Conservation (phyloP, 192 early-diverging fungal genomes). For the Backusella tuberculispora region DNA sequence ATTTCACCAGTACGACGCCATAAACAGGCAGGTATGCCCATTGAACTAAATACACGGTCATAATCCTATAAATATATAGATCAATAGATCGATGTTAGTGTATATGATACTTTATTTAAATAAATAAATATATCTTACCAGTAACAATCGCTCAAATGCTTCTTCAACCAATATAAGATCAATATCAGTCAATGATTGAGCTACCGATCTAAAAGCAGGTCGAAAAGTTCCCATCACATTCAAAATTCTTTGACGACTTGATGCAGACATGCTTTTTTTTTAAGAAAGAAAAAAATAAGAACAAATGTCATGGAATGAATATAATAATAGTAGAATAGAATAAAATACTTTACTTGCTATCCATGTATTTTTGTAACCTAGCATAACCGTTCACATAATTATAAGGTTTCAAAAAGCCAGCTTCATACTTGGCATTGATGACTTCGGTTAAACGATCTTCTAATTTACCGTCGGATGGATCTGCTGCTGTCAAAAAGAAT, state of each 20-base stretch:
- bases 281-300: not conserved
- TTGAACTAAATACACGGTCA: conserved; percentile 92
- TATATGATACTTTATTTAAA: not conserved
- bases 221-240: conserved; percentile 89
- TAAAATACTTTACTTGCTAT: conserved; percentile 58
- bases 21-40: conserved; percentile 95
- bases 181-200: conserved; percentile 89
- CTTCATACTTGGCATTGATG: conserved; percentile 95
- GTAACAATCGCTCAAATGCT: conserved; percentile 92
- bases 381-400: conserved; percentile 95
- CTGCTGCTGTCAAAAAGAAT: conserved; percentile 92
- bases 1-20: conserved; percentile 98
- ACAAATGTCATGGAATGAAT: not conserved
- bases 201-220: conserved; percentile 88
- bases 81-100: not conserved
- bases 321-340: not conserved
- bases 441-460: conserved; percentile 91
- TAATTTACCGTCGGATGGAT: conserved; percentile 83
- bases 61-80: conserved; percentile 68
- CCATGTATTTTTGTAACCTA: conserved; percentile 92
- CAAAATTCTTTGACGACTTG: conserved; percentile 78
- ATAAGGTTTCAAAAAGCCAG: conserved; percentile 94
- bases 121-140: conserved; percentile 48
- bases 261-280: conserved; percentile 63
- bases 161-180: conserved; percentile 96